phyloP scores from a whole-genome alignment of 306 rosid species.

The Vicia villosa region DNA sequence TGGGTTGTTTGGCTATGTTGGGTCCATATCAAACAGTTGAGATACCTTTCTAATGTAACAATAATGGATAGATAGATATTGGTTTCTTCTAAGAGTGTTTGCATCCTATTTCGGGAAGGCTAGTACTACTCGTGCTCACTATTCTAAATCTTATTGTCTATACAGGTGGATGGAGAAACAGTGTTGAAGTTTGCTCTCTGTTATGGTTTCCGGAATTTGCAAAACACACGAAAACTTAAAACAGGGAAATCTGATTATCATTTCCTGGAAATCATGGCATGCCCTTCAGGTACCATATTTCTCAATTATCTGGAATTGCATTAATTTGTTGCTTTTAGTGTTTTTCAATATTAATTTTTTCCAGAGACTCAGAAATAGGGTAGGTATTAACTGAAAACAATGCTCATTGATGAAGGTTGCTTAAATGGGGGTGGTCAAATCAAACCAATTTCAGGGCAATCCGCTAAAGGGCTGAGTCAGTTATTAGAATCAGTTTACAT shows the following conservation, averaged over 20 bases:
- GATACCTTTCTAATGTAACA: background rate
- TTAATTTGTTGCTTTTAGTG: slow-evolving; percentile 18
- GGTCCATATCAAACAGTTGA: background rate
- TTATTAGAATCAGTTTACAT: slow-evolving; percentile 64
- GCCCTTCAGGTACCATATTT: slow-evolving; percentile 77
- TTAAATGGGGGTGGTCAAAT: slow-evolving; percentile 98
- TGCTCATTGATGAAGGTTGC: slow-evolving; percentile 64
- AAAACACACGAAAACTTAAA: slow-evolving; percentile 77
- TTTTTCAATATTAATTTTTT: background rate
- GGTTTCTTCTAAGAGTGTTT: background rate
- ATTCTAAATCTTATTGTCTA: slow-evolving; percentile 19
- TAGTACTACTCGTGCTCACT: background rate
- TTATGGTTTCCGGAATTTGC: slow-evolving; percentile 92
- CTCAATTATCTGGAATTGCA: slow-evolving; percentile 9
- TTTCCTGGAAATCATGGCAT: slow-evolving; percentile 95
- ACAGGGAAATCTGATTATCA: slow-evolving; percentile 79
- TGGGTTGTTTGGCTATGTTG: slow-evolving; percentile 12
- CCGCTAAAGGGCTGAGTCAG: slow-evolving; percentile 71
- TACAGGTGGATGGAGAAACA: slow-evolving; percentile 80
- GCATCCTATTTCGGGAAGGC: background rate
- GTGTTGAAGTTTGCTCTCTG: slow-evolving; percentile 80
- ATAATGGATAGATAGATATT: background rate
- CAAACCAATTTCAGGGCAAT: slow-evolving; percentile 78
- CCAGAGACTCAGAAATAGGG: background rate
- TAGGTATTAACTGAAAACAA: slow-evolving; percentile 24